Conservation (phyloP, 73 alveolate species). For the Tetrahymena elliotti region DNA sequence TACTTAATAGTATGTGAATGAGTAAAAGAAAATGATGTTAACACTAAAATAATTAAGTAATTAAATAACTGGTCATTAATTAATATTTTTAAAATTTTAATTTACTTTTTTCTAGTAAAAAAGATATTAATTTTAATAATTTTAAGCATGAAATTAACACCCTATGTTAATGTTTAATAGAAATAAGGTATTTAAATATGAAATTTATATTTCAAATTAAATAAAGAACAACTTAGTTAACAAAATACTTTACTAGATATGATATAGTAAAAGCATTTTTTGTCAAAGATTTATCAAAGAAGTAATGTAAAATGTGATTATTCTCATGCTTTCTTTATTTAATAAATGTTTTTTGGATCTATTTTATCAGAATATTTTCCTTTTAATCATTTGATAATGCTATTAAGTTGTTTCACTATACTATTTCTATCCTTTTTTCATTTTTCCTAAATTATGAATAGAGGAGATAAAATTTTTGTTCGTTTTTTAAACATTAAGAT, state of each 20-base stretch:
- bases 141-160: neutral
- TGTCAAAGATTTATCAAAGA: too few relatives aligned
- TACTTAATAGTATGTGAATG: neutral
- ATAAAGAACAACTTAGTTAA: neutral
- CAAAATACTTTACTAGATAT: neutral
- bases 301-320: neutral
- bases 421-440: neutral
- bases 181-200: too few relatives aligned
- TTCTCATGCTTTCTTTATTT: neutral
- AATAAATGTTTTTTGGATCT: too few relatives aligned
- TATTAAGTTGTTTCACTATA: neutral
- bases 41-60: neutral
- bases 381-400: too few relatives aligned
- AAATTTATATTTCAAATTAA: too few relatives aligned
- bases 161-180: neutral
- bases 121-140: neutral
- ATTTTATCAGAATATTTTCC: neutral
- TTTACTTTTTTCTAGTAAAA: neutral
- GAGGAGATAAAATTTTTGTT: too few relatives aligned
- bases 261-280: too few relatives aligned
- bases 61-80: neutral
- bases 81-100: neutral
- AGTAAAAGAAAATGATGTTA: neutral
- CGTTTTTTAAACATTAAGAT: too few relatives aligned
- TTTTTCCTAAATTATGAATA: neutral